Conservation (phyloP, 2,329 filamentous ascomycete species). For the Colletotrichum navitas region DNA sequence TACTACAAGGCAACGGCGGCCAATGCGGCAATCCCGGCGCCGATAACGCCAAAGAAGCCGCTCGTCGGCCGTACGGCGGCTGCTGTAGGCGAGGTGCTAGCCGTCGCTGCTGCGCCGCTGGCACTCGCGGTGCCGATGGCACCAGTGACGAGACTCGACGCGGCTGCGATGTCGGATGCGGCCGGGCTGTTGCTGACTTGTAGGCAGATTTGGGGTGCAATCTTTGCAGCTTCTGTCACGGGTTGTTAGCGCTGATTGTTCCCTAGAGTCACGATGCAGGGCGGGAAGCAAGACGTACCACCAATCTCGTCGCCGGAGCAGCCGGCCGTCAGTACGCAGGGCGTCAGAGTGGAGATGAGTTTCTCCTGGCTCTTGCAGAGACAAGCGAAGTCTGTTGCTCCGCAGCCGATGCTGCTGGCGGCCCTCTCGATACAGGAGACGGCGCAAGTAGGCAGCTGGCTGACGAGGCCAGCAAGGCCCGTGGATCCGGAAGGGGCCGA, state of each 20-base stretch:
- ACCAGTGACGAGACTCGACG: slow-evolving; percentile 37
- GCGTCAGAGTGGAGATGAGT: slow-evolving; percentile 35
- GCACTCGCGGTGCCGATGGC: slow-evolving; percentile 31
- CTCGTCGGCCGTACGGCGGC: slow-evolving; percentile 7
- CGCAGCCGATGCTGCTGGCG: slow-evolving; percentile 34
- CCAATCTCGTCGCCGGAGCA: slow-evolving; percentile 30
- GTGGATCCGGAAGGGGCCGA: slow-evolving; percentile 46
- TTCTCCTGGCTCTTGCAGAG: slow-evolving; percentile 34
- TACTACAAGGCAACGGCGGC: slow-evolving; percentile 24
- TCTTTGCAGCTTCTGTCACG: slow-evolving; percentile 23
- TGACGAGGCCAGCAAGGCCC: slow-evolving; percentile 34
- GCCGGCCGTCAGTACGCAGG: slow-evolving; percentile 33
- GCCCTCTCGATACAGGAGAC: slow-evolving; percentile 36
- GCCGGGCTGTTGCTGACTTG: slow-evolving; percentile 32
- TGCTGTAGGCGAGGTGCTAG: background rate
- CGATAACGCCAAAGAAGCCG: slow-evolving; percentile 27
- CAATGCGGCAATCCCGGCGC: slow-evolving; percentile 23
- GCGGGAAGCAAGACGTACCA: slow-evolving; percentile 13
- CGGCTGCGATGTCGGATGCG: slow-evolving; percentile 38
- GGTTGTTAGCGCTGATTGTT: slow-evolving; percentile 4
- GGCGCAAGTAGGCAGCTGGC: slow-evolving; percentile 40
- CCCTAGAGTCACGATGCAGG: too few species aligned
- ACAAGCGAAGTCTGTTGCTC: slow-evolving; percentile 40
- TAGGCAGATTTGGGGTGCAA: slow-evolving; percentile 40
- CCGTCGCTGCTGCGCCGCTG: slow-evolving; percentile 11